Evolutionary conservation across 495 filamentous ascomycete species (phyloP).

Genomic region (Polyplosphaeria fusca): DNA sequence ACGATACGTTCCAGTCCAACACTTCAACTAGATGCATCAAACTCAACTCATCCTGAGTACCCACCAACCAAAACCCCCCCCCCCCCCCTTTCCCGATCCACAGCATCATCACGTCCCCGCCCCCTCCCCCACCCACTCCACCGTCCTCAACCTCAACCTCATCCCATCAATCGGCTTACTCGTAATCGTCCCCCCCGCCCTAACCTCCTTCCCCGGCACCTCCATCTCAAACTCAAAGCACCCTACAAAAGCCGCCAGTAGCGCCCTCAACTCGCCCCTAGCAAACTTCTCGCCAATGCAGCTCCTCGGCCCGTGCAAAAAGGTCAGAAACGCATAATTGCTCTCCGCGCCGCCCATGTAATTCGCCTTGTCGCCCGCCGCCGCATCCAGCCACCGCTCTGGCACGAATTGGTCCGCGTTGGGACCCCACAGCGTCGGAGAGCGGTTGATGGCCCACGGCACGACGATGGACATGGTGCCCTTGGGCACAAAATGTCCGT

Average conservation of each 20-base stretch:
- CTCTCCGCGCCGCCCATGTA: constrained; percentile 31
- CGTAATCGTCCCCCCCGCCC: constrained; percentile 33
- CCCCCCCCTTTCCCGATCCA: no score
- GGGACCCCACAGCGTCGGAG: constrained; percentile 34
- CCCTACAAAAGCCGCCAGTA: constrained; percentile 35
- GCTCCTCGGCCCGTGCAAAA: constrained; percentile 39
- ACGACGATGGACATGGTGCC: constrained; percentile 32
- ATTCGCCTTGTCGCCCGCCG: constrained; percentile 23
- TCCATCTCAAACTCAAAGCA: constrained; percentile 32
- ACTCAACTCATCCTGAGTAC: no score
- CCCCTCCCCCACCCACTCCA: no score
- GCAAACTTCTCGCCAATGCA: constrained; percentile 41
- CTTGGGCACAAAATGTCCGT: constrained; percentile 28
- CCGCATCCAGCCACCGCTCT: constrained; percentile 37
- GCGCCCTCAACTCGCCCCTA: constrained; percentile 34
- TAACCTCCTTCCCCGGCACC: constrained; percentile 29
- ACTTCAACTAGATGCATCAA: no score
- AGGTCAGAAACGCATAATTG: constrained; percentile 37
- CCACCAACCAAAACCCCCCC: no score
- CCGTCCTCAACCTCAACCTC: constrained; percentile 25
- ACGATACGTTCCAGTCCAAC: no score
- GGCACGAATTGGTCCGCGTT: constrained; percentile 35
- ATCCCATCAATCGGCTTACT: constrained; percentile 35
- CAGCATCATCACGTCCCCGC: no score
- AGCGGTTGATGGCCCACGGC: constrained; percentile 39